Conservation (phyloP, 2,329 filamentous ascomycete genomes). For the Sarocladium kiliense region DNA sequence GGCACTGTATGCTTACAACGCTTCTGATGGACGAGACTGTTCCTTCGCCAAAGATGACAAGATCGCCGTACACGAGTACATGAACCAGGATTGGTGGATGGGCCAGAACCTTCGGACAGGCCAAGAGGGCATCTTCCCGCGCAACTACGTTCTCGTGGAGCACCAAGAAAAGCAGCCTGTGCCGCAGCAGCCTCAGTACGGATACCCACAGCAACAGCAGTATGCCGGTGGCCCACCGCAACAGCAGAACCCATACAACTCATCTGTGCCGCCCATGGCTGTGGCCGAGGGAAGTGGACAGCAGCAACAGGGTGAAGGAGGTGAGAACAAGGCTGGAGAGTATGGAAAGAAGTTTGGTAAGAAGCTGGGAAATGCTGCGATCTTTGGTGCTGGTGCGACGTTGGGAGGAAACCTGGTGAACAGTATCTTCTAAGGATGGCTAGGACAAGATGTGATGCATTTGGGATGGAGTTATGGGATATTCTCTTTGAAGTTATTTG, state of each 20-base stretch:
- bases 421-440: conserved; percentile 65
- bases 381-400: conserved; percentile 89
- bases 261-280: conserved; percentile 69
- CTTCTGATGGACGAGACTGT: conserved; percentile 75
- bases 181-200: conserved; percentile 30
- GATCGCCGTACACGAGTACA: conserved; percentile 79
- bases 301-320: conserved; percentile 35
- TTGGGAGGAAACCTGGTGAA: conserved; percentile 88
- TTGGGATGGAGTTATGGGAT: background rate
- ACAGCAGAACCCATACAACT: conserved; percentile 59
- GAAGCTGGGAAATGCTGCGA: conserved; percentile 75
- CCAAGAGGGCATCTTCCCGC: conserved; percentile 90
- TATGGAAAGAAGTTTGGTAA: conserved; percentile 94
- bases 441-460: background rate
- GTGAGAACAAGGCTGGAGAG: conserved; percentile 59
- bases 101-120: conserved; percentile 80
- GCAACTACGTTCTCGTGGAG: conserved; percentile 76
- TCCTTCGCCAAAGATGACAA: conserved; percentile 75
- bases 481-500: background rate
- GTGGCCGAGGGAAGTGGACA: conserved; percentile 53
- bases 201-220: conserved; percentile 32
- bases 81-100: conserved; percentile 98
- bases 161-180: conserved; percentile 47
- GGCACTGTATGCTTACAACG: conserved; percentile 79
- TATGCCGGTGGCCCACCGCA: conserved; percentile 32